Conservation (phyloP, 495 filamentous ascomycete species). For the Penicillium egyptiacum region DNA sequence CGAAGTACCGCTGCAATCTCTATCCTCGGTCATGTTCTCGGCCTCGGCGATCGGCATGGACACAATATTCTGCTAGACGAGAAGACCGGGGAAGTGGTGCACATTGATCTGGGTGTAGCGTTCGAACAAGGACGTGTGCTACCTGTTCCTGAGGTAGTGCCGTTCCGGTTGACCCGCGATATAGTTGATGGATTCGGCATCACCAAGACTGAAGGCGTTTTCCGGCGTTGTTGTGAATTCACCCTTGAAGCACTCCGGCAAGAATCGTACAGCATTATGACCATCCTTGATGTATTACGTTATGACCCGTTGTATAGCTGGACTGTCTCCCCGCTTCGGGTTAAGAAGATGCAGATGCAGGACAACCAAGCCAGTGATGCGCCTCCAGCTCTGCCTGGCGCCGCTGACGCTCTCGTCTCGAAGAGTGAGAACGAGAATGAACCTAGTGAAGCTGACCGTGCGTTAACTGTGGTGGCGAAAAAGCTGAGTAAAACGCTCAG, state of each 20-base stretch:
- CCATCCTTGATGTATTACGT: constrained; percentile 89
- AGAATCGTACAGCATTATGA: constrained; percentile 94
- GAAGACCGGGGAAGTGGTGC: constrained; percentile 87
- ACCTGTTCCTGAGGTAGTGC: constrained; percentile 90
- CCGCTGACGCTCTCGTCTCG: constrained; percentile 41
- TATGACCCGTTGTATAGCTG: constrained; percentile 96
- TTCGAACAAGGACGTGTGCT: constrained; percentile 95
- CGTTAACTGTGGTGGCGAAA: constrained; percentile 87
- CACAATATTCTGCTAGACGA: constrained; percentile 96
- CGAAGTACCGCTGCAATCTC: constrained; percentile 91
- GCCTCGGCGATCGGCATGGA: constrained; percentile 92
- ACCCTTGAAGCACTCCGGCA: constrained; percentile 89
- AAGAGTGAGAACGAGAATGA: constrained; percentile 63
- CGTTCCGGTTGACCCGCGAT: constrained; percentile 92
- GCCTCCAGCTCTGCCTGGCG: constrained; percentile 35
- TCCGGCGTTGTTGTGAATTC: constrained; percentile 95
- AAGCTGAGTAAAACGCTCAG: constrained; percentile 92
- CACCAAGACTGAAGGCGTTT: constrained; percentile 92
- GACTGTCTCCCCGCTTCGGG: constrained; percentile 86
- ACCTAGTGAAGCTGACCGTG: constrained; percentile 87
- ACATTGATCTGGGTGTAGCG: constrained; percentile 94
- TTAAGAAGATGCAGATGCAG: constrained; percentile 69
- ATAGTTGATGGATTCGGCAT: constrained; percentile 97
- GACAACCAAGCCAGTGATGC: constrained; percentile 52
- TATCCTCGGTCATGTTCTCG: constrained; percentile 89